Percentiles rank a stretch among this genome's conserved stretches.
Evolutionary conservation across 345 rosid species (phyloP).

Genomic region (Durio zibethinus): DNA sequence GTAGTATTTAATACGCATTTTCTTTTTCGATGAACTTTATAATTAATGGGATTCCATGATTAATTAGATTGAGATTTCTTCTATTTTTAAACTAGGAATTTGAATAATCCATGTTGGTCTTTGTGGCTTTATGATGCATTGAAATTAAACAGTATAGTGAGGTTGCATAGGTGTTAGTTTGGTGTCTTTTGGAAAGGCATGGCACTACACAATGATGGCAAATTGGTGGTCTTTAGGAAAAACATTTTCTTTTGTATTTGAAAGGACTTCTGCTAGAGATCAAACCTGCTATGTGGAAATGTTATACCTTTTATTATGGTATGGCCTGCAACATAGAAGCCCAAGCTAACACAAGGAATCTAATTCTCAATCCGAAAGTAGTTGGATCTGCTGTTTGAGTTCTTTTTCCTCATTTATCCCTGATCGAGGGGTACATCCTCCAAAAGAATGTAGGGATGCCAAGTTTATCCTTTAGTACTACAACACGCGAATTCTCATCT

Average conservation of each 20-base stretch:
- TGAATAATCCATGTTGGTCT: background rate
- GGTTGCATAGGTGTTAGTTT: constrained; percentile 6
- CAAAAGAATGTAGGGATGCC: background rate
- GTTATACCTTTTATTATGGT: background rate
- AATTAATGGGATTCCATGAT: background rate
- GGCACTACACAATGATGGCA: background rate
- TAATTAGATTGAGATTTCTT: background rate
- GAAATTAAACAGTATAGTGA: background rate
- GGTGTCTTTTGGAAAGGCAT: constrained; percentile 5
- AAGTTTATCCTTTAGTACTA: background rate
- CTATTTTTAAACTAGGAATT: background rate
- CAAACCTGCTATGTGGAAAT: background rate
- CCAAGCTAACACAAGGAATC: background rate
- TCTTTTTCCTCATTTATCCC: background rate
- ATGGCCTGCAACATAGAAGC: background rate
- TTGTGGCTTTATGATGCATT: background rate
- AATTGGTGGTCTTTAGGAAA: background rate
- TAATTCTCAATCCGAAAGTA: background rate
- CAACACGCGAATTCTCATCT: background rate
- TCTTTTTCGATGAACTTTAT: background rate
- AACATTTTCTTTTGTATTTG: background rate
- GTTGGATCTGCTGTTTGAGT: background rate
- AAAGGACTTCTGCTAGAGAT: background rate
- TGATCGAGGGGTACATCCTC: background rate
- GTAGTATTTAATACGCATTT: background rate